A percentile compares a stretch with the other conserved stretches of the same genome.
Evolutionary conservation across 371 early-diverging fungal genomes (phyloP).

Genomic region (Mortierella sp.): DNA sequence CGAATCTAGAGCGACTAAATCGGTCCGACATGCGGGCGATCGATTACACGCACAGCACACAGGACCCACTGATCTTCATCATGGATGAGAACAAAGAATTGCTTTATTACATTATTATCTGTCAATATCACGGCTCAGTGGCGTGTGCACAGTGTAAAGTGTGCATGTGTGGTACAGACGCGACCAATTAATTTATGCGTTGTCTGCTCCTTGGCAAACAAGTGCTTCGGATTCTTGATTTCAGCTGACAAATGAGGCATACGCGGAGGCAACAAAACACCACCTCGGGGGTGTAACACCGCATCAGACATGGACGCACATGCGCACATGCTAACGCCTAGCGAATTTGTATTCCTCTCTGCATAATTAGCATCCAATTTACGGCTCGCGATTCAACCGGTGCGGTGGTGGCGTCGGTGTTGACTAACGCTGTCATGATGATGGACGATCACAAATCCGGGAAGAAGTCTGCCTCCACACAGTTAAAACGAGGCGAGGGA

Average conservation of each 20-base stretch:
- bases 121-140: too few species aligned
- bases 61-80: too few species aligned
- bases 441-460: slow-evolving; percentile 96
- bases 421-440: slow-evolving; percentile 94
- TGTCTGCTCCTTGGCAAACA: slow-evolving; percentile 30
- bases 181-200: neutral
- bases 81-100: too few species aligned
- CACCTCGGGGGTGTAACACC: too few species aligned
- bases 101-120: too few species aligned
- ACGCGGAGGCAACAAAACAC: neutral
- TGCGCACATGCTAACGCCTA: slow-evolving; percentile 6
- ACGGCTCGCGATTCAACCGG: slow-evolving; percentile 79
- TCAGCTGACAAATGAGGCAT: slow-evolving; percentile 26
- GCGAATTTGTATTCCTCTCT: slow-evolving; percentile 1
- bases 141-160: too few species aligned
- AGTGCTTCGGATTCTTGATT: slow-evolving; percentile 10
- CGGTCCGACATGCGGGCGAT: too few species aligned
- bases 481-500: slow-evolving; percentile 18
- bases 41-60: too few species aligned
- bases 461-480: slow-evolving; percentile 59
- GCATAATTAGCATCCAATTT: slow-evolving; percentile 70
- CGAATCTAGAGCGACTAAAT: too few species aligned
- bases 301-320: neutral
- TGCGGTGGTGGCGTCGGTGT: slow-evolving; percentile 78
- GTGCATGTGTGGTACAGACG: neutral